These are phyloP conservation scores for Podaxis pistillaris DNA, from an alignment of 768 basidiomycete genomes.

Conservation along the genomic window DNA sequence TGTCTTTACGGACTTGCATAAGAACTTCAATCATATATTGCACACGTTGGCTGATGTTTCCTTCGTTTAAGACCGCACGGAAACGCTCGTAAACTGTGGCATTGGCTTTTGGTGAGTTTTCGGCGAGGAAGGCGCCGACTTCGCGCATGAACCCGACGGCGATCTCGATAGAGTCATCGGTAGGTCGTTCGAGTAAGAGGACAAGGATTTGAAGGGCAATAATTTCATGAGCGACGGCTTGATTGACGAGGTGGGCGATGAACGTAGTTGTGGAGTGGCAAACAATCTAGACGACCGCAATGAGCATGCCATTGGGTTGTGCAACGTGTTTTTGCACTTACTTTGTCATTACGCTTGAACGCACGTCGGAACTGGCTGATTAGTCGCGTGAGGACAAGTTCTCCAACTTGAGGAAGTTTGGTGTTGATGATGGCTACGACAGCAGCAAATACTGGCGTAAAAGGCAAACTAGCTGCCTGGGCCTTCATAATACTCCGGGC, in stretches of 20 bases:
- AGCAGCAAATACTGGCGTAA: slow-evolving; percentile 95
- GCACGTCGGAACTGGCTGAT: slow-evolving; percentile 94
- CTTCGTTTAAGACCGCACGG: slow-evolving; percentile 95
- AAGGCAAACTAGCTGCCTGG: slow-evolving; percentile 94
- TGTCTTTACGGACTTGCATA: slow-evolving; percentile 99
- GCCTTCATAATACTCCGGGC: slow-evolving; percentile 97
- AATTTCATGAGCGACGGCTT: slow-evolving; percentile 90
- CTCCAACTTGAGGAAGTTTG: slow-evolving; percentile 95
- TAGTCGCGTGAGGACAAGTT: slow-evolving; percentile 82
- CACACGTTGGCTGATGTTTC: slow-evolving; percentile 90
- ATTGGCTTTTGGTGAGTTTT: slow-evolving; percentile 93
- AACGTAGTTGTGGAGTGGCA: slow-evolving; percentile 94
- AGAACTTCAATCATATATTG: slow-evolving; percentile 99
- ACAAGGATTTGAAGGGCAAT: slow-evolving; percentile 94
- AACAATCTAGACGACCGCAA: slow-evolving; percentile 58
- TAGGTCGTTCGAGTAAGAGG: slow-evolving; percentile 92
- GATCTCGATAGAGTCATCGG: slow-evolving; percentile 97
- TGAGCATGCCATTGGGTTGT: not conserved
- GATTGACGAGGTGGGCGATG: slow-evolving; percentile 88
- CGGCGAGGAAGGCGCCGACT: slow-evolving; percentile 91
- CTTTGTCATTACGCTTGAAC: slow-evolving; percentile 98
- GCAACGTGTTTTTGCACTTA: slow-evolving; percentile 31
- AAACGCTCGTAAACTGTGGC: slow-evolving; percentile 96
- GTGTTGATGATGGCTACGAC: slow-evolving; percentile 95
- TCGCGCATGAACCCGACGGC: slow-evolving; percentile 97